These are phyloP conservation scores for Xylaria sp. DNA, from an alignment of 2,329 filamentous ascomycete species.

Conservation along the genomic window DNA sequence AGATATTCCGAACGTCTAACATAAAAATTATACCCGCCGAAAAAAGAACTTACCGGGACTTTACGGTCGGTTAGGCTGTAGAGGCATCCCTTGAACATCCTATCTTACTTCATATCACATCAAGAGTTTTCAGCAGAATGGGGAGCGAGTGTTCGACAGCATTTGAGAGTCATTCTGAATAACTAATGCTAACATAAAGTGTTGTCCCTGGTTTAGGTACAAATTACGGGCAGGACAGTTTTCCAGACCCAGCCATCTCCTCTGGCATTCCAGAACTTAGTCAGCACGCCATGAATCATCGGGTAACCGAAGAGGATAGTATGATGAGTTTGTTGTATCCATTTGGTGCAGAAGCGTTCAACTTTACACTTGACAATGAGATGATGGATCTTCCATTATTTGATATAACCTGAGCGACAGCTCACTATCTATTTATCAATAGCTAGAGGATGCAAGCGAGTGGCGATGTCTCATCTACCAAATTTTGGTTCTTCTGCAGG, in stretches of 20 bases:
- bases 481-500: too few relatives aligned
- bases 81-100: background rate
- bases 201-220: background rate
- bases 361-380: constrained; percentile 8
- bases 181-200: background rate
- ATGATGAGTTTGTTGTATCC: constrained; percentile 11
- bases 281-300: background rate
- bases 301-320: background rate
- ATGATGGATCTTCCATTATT: constrained; percentile 11
- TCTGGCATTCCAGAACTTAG: background rate
- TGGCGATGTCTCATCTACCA: background rate
- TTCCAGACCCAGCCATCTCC: background rate
- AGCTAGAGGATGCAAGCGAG: background rate
- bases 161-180: background rate
- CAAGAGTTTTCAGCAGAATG: background rate
- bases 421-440: background rate
- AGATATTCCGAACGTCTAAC: background rate
- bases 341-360: background rate
- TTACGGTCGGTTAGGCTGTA: background rate
- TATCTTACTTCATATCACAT: background rate
- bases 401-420: background rate
- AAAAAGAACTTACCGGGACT: background rate
- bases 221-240: background rate
- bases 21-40: background rate
- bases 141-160: too few relatives aligned